phyloP scores from a whole-genome alignment of 495 filamentous ascomycete species.

The Pseudoneurospora amorphoporcata region DNA sequence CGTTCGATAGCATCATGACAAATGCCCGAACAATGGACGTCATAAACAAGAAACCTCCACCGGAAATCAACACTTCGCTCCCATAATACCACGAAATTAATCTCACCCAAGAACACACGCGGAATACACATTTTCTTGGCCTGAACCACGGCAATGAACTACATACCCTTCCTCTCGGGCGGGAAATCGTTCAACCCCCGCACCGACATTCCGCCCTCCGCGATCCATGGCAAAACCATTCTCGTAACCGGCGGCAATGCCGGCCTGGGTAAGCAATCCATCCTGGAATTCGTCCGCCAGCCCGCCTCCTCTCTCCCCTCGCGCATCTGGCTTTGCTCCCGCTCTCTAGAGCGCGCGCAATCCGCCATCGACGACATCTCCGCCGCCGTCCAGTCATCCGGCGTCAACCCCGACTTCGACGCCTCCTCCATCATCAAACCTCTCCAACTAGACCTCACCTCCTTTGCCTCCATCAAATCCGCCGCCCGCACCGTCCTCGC shows the following conservation, averaged over 20 bases:
- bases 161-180: constrained; percentile 1
- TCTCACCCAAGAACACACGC: fast-evolving
- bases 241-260: constrained; percentile 54
- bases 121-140: not conserved
- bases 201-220: constrained; percentile 38
- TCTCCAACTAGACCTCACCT: constrained; percentile 29
- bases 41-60: not conserved
- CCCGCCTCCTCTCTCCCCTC: not conserved
- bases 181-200: constrained; percentile 26
- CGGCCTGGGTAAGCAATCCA: constrained; percentile 56
- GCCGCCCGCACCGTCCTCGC: constrained; percentile 15
- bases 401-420: not conserved
- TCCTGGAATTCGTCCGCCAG: constrained; percentile 52
- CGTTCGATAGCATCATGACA: not conserved
- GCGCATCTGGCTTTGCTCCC: constrained; percentile 55
- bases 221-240: constrained; percentile 47
- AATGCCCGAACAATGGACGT: not conserved
- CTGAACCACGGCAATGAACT: not conserved
- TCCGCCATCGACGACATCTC: constrained; percentile 10
- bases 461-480: constrained; percentile 17
- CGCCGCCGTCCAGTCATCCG: not conserved
- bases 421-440: constrained; percentile 13
- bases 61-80: not conserved
- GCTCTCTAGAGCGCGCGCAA: constrained; percentile 30
- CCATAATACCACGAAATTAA: not conserved